Evolutionary conservation across 2,329 filamentous ascomycete genomes (phyloP).

Genomic region (Colletotrichum trifolii): DNA sequence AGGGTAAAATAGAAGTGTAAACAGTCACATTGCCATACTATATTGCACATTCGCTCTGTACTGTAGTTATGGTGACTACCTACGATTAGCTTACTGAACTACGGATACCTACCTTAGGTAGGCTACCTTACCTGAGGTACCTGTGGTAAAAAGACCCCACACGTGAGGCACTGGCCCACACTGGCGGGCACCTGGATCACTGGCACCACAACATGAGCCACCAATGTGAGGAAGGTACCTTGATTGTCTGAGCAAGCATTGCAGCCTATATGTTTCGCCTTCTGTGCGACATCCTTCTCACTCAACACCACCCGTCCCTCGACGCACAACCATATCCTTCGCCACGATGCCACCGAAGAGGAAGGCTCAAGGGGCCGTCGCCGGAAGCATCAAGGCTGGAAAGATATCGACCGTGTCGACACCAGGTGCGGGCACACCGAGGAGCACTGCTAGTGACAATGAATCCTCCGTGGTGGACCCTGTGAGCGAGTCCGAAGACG

Average conservation of each 20-base stretch:
- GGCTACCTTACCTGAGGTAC: too few relatives aligned
- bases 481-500: slow-evolving; percentile 57
- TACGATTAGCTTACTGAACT: too few relatives aligned
- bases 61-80: too few relatives aligned
- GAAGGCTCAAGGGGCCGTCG: slow-evolving; percentile 67
- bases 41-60: too few relatives aligned
- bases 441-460: slow-evolving; percentile 67
- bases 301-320: background rate
- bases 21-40: too few relatives aligned
- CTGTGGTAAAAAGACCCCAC: background rate
- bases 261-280: slow-evolving; percentile 28
- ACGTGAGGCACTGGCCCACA: too few relatives aligned
- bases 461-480: slow-evolving; percentile 49
- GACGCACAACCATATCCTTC: slow-evolving; percentile 9
- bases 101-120: too few relatives aligned
- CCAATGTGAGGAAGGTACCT: too few relatives aligned
- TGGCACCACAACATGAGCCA: background rate
- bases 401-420: slow-evolving; percentile 69
- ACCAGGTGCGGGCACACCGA: slow-evolving; percentile 69
- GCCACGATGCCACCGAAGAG: slow-evolving; percentile 75
- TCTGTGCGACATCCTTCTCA: background rate
- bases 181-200: background rate
- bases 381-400: slow-evolving; percentile 64
- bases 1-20: too few relatives aligned
- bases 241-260: slow-evolving; percentile 12